A percentile compares a stretch with the other conserved stretches of the same genome.
phyloP scores from a whole-genome alignment of 202 grass and related monocot species.

The Cymbopogon flexuosus region DNA sequence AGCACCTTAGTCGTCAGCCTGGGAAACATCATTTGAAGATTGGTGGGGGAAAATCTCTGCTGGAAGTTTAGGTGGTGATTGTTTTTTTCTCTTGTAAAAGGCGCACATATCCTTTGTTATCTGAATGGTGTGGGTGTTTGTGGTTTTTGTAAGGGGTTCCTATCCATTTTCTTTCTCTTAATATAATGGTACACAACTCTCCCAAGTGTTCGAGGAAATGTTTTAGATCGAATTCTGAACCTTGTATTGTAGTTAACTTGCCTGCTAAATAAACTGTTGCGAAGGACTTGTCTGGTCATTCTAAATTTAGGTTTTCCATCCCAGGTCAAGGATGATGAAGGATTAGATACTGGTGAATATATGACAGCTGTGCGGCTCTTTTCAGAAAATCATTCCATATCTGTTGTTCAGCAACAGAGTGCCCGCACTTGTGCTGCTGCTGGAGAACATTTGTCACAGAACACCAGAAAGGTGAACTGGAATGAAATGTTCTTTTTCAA shows the following conservation, averaged over 20 bases:
- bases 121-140: background rate
- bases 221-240: conserved; percentile 6
- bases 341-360: conserved; percentile 61
- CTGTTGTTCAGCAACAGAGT: conserved; percentile 70
- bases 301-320: conserved; percentile 28
- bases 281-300: background rate
- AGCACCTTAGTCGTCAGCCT: background rate
- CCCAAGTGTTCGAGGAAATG: background rate
- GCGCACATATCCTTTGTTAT: background rate
- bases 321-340: conserved; percentile 57
- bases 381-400: conserved; percentile 38
- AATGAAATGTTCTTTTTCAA: conserved; percentile 98
- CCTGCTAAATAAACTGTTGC: conserved; percentile 18
- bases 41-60: background rate
- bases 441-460: conserved; percentile 40
- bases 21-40: background rate
- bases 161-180: background rate
- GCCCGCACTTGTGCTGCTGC: conserved; percentile 71
- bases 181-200: background rate
- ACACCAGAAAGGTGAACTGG: conserved; percentile 59
- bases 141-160: background rate
- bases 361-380: conserved; percentile 60
- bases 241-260: background rate
- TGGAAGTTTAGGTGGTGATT: background rate
- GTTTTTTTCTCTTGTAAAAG: background rate